Conservation (phyloP, 2,329 filamentous ascomycete species). For the Phoma sp. region DNA sequence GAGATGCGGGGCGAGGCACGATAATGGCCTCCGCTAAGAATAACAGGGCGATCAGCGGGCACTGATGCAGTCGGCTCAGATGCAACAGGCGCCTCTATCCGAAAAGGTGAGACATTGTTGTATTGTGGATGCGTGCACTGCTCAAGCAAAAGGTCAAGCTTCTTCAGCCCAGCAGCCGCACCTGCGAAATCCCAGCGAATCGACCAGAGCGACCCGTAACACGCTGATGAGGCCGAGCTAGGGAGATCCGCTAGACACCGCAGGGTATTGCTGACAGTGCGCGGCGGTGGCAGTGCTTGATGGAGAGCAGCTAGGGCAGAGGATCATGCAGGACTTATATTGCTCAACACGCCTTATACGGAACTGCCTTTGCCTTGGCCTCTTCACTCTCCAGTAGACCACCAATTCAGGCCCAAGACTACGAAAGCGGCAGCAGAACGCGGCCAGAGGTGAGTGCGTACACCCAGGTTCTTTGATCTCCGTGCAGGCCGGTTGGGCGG, state of each 20-base stretch:
- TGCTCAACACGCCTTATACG: slow-evolving; percentile 13
- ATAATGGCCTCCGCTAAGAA: slow-evolving; percentile 42
- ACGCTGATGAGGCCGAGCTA: slow-evolving; percentile 23
- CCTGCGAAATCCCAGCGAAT: slow-evolving; percentile 38
- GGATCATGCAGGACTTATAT: slow-evolving; percentile 15
- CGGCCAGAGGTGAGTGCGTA: neutral
- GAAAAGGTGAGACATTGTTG: slow-evolving; percentile 18
- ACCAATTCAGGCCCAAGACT: neutral
- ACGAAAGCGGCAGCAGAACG: neutral
- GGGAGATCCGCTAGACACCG: slow-evolving; percentile 25
- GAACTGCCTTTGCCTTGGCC: neutral
- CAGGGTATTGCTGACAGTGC: slow-evolving; percentile 32
- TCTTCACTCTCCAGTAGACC: slow-evolving; percentile 7
- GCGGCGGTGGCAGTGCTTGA: slow-evolving; percentile 42
- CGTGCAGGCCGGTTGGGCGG: no score
- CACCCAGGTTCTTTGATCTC: no score
- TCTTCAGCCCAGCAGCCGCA: slow-evolving; percentile 37
- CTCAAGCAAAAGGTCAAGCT: slow-evolving; percentile 28
- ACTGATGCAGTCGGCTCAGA: slow-evolving; percentile 22
- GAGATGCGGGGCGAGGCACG: slow-evolving; percentile 29
- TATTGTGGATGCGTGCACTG: slow-evolving; percentile 23
- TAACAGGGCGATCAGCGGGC: slow-evolving; percentile 35
- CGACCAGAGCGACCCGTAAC: slow-evolving; percentile 30
- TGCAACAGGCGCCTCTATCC: slow-evolving; percentile 27
- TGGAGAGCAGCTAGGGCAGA: slow-evolving; percentile 4